These are phyloP conservation scores for Keqinozyma sinolaborantium DNA, from an alignment of 1,139 yeast species.

Conservation along the genomic window DNA sequence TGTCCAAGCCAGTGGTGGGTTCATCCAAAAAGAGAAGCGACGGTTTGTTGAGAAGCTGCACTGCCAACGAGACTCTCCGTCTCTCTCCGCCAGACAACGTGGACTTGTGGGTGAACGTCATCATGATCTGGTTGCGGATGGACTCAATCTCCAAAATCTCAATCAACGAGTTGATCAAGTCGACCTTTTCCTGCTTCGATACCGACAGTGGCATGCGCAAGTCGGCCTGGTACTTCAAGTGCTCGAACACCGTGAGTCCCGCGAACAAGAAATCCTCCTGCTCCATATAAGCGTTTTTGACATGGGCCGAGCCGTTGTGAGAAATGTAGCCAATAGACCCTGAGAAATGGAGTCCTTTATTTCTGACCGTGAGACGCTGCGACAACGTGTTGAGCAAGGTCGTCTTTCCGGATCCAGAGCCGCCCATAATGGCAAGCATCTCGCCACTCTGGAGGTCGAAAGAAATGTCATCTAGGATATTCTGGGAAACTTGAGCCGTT, in stretches of 20 bases:
- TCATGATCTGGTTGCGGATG: constrained; percentile 54
- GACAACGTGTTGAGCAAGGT: constrained; percentile 74
- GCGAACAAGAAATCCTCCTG: constrained; percentile 77
- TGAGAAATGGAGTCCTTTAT: constrained; percentile 26
- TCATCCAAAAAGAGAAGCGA: constrained; percentile 78
- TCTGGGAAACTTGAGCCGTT: constrained; percentile 3
- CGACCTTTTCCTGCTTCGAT: constrained; percentile 35
- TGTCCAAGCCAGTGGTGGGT: constrained; percentile 87
- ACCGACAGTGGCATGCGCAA: constrained; percentile 49
- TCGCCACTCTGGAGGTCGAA: constrained; percentile 52
- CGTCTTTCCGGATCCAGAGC: constrained; percentile 87
- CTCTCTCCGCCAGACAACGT: constrained; percentile 81
- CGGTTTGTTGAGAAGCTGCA: constrained; percentile 74
- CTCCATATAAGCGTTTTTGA: constrained; percentile 65
- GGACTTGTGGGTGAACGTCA: constrained; percentile 34
- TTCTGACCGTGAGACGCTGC: constrained; percentile 43
- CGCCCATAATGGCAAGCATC: constrained; percentile 73
- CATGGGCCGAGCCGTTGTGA: constrained; percentile 6
- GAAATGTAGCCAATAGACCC: constrained; percentile 18
- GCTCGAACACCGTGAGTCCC: constrained; percentile 67
- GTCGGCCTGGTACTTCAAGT: constrained; percentile 67
- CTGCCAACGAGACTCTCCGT: constrained; percentile 72
- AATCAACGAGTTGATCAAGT: constrained; percentile 57
- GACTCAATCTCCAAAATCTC: constrained; percentile 60
- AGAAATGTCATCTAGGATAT: constrained; percentile 43